Evolutionary conservation across 2,329 filamentous ascomycete species (phyloP).

Genomic region (Colletotrichum orbiculare): DNA sequence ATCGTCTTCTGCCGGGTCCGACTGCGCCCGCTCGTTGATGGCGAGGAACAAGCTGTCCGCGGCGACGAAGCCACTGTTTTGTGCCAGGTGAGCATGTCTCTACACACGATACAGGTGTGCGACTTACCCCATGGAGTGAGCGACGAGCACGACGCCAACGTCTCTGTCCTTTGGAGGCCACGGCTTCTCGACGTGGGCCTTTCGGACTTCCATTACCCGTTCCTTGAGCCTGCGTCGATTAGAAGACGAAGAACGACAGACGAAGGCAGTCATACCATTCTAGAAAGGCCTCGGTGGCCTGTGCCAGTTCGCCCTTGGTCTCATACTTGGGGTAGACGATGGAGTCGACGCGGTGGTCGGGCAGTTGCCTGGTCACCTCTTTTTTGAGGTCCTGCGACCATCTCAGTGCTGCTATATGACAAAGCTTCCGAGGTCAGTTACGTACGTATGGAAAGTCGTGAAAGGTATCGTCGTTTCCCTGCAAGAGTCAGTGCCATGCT

Average conservation of each 20-base stretch:
- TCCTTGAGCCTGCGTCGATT: constrained; percentile 73
- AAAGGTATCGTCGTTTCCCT: constrained; percentile 78
- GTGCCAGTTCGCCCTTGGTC: constrained; percentile 73
- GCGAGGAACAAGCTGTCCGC: constrained; percentile 82
- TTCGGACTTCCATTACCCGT: constrained; percentile 80
- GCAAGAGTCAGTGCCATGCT: constrained; percentile 2
- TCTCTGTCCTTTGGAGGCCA: constrained; percentile 85
- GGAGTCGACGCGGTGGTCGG: constrained; percentile 69
- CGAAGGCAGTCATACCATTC: constrained; percentile 50
- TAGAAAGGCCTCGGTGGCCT: constrained; percentile 58
- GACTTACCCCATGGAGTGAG: constrained; percentile 80
- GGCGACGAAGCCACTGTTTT: constrained; percentile 77
- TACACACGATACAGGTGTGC: accelerated
- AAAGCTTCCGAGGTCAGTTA: not conserved
- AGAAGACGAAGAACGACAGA: constrained; percentile 2
- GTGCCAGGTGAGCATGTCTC: constrained; percentile 15
- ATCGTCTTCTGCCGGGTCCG: constrained; percentile 42
- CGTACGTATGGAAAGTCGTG: constrained; percentile 68
- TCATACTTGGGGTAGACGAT: constrained; percentile 79
- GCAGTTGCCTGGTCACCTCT: constrained; percentile 67
- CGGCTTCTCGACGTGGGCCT: constrained; percentile 75
- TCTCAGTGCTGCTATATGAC: not conserved
- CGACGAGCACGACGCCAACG: constrained; percentile 81
- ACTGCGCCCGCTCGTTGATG: constrained; percentile 69
- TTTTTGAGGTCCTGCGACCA: constrained; percentile 63